Base-by-base conservation (phyloP, 1,139 yeast species). In the Torulaspora pretoriensis region DNA sequence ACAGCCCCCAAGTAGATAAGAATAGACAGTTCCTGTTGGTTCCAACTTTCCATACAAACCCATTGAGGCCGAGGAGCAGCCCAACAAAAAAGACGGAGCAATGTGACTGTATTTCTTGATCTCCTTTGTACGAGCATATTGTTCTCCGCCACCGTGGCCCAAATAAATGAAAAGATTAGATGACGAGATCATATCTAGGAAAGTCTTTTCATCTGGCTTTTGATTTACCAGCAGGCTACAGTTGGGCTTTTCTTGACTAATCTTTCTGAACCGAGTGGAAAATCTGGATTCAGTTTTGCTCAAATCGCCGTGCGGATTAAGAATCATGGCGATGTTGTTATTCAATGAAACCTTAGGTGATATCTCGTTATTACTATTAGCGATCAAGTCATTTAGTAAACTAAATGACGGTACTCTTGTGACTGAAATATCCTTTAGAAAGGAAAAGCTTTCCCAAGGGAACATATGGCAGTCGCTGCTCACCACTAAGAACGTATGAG, bases 71-170 rank as follows among this genome's bases (percentile, higher is more conserved):
- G 97, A 90, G 0, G 96, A 86, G 57, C 98, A 92, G 0, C 98
- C 98, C 38, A 92, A 68, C n/a, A 92, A 69, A 35, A 92, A 70
- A 8, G 85, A 70, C 0, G 96, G 89, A 1, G 94, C 83, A 31
- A 86, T 69, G 1, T 46, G 53, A 1, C 60, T 55, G 45, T 73
- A 62, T 13, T 67, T 61, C 49, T 78, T 78, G 38, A 83, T 62
- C 3, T 70, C 66, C 12, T 72, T 70, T 2, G 77, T 68, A 24
- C 80, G 72, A 9, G 87, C 69, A 59, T 82, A 88, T 52, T 85
- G 92, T 53, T 88, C 95, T 25, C 97, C 96, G 1, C 97, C 95
- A 0, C 97, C 97, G 66, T 92, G 98, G 0, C 98, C 98, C 50
- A 90, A 74, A 60, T 87, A 92, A 0, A 92, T 70, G 56, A 83